Percentiles rank a stretch among this genome's conserved stretches.
Evolutionary conservation across 495 filamentous ascomycete genomes (phyloP).

Genomic region (Lasiosphaeriaceae sp.): DNA sequence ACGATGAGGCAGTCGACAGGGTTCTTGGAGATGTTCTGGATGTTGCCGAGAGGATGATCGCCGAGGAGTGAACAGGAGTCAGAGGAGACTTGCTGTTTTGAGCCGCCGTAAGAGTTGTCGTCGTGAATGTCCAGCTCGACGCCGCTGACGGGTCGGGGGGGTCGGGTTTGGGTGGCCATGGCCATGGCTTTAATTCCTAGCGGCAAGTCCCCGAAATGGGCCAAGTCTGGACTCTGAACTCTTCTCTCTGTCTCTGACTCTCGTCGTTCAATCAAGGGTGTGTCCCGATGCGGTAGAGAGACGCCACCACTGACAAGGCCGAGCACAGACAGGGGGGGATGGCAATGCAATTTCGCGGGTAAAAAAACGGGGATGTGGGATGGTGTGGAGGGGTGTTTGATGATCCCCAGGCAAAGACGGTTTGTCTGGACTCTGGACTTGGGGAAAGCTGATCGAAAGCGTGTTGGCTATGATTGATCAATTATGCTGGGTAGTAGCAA

Average conservation of each 20-base stretch:
- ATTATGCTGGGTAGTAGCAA: slow-evolving; percentile 26
- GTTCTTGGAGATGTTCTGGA: slow-evolving; percentile 25
- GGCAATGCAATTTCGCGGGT: slow-evolving; percentile 31
- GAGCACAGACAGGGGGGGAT: slow-evolving; percentile 14
- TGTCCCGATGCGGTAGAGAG: slow-evolving; percentile 8
- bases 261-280: neutral
- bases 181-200: slow-evolving; percentile 26
- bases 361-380: slow-evolving; percentile 27
- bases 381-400: slow-evolving; percentile 22
- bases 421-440: neutral
- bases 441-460: slow-evolving; percentile 24
- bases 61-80: slow-evolving; percentile 22
- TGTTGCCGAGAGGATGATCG: slow-evolving; percentile 30
- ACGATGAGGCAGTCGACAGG: slow-evolving; percentile 27
- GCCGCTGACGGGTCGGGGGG: slow-evolving; percentile 10
- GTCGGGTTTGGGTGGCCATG: slow-evolving; percentile 22
- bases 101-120: slow-evolving; percentile 6
- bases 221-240: slow-evolving; percentile 16
- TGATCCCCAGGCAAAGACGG: slow-evolving; percentile 9
- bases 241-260: too few relatives aligned
- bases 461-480: slow-evolving; percentile 21
- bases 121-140: slow-evolving; percentile 22
- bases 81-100: slow-evolving; percentile 13
- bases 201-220: slow-evolving; percentile 13
- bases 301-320: slow-evolving; percentile 7